Evolutionary conservation across 495 filamentous ascomycete genomes (phyloP), one percentile per base, ranked within the genome.

Genomic region (Rostrohypoxylon terebratum): DNA sequence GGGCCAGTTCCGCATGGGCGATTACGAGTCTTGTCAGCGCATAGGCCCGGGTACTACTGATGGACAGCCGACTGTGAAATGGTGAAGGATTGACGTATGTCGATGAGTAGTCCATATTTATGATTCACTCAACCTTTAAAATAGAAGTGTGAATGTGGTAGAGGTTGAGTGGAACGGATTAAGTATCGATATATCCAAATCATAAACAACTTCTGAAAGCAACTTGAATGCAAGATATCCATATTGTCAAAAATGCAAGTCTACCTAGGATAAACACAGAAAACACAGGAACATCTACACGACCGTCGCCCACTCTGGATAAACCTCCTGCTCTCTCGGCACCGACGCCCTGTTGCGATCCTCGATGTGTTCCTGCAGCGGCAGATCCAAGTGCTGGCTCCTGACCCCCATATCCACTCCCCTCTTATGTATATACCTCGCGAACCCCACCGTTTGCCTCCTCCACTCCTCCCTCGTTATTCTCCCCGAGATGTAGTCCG

Each of bases 351-450:
- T 63, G 61, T 81, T 77, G 14, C 80, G 78, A 63, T 82, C 79
- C 1, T 66, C 38, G 9, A 83, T 76, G 38, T 80, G 78, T 47
- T 81, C 76, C 21, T 72, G 72, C 21, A 85, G 54, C 23, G 75
- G 69, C 55, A 83, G 69, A 23, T 62, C 48, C 76, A 77, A 75
- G 66, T 83, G 78, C 71, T 87, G 83, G 66, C 83, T 84, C 23
- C 82, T 75, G 20, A 83, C 71, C 10, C 84, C 85, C 81, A 87
- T 86, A 47, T 79, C 72, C 38, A 85, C 80, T 3, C 85, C 84
- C 61, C 77, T 77, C 48, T 73, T 69, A 57, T 85, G 81, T 31
- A 86, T 79, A 31, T 75, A 78, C 68, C 83, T 68, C 44, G 83
- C 83, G 65, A 81, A 85, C 10, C 81, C 79, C 75, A 86, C 80